phyloP scores from a whole-genome alignment of 1,139 yeast species.

The Kodamaea alishanica region DNA sequence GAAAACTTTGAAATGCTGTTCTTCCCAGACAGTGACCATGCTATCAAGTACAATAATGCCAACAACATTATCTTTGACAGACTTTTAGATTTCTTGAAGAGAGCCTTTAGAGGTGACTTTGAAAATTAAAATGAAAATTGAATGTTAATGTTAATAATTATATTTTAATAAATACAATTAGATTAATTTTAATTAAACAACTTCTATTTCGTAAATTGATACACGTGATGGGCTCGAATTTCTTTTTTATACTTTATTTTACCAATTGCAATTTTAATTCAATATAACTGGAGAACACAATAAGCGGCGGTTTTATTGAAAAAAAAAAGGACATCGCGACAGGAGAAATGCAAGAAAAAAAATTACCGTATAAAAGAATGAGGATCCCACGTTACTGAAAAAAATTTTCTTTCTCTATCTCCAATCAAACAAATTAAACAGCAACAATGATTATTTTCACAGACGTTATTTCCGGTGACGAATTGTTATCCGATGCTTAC shows the following conservation, averaged over 20 bases:
- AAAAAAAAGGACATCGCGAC: background rate
- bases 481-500: conserved; percentile 96
- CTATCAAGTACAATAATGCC: conserved; percentile 69
- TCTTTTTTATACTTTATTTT: conserved; percentile 3
- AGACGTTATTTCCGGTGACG: conserved; percentile 92
- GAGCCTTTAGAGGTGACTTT: conserved; percentile 51
- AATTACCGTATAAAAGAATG: conserved; percentile 4
- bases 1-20: conserved; percentile 73
- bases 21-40: conserved; percentile 78
- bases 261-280: no score
- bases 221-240: background rate
- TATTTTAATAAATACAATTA: background rate
- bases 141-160: background rate
- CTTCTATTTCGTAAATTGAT: background rate
- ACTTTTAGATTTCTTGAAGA: conserved; percentile 54
- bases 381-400: conserved; percentile 5
- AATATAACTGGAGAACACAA: background rate
- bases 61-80: conserved; percentile 63
- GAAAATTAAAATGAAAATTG: background rate
- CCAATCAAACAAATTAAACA: conserved; percentile 9
- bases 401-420: conserved; percentile 4
- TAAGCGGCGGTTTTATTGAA: background rate
- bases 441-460: conserved; percentile 40
- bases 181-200: background rate
- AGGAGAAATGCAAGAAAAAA: conserved; percentile 1